Conservation (phyloP, 495 filamentous ascomycete genomes). For the Talaromyces trachyspermus region DNA sequence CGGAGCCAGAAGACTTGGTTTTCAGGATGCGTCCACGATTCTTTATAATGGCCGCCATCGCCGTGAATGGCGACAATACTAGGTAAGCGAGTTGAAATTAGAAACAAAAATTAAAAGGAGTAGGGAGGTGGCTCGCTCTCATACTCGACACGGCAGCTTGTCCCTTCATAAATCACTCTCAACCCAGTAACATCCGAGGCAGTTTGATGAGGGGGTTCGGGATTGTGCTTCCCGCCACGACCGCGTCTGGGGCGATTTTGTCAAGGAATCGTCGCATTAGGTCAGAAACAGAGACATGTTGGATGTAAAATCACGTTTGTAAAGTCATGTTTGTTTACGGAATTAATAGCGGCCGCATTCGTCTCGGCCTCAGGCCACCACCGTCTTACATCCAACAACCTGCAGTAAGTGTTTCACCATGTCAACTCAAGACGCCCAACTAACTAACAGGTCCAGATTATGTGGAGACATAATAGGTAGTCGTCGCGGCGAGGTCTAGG, state of each 20-base stretch:
- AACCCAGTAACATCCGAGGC: not conserved
- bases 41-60: slow-evolving; percentile 2
- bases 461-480: no score
- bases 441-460: no score
- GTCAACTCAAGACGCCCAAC: no score
- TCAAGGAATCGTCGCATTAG: not conserved
- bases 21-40: slow-evolving; percentile 7
- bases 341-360: no score
- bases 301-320: no score
- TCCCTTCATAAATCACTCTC: not conserved
- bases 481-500: no score
- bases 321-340: no score
- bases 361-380: no score
- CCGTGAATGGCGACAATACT: slow-evolving; percentile 9
- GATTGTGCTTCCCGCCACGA: not conserved
- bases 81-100: not conserved
- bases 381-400: no score
- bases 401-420: no score
- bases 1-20: slow-evolving; percentile 8
- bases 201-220: not conserved
- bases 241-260: not conserved
- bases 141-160: not conserved
- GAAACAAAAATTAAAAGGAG: not conserved
- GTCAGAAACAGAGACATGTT: no score
- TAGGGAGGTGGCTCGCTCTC: not conserved